Evolutionary conservation across 169 alveolate species (phyloP), one percentile per base, ranked within the genome.

Genomic region (Cryptosporidium bovis): DNA sequence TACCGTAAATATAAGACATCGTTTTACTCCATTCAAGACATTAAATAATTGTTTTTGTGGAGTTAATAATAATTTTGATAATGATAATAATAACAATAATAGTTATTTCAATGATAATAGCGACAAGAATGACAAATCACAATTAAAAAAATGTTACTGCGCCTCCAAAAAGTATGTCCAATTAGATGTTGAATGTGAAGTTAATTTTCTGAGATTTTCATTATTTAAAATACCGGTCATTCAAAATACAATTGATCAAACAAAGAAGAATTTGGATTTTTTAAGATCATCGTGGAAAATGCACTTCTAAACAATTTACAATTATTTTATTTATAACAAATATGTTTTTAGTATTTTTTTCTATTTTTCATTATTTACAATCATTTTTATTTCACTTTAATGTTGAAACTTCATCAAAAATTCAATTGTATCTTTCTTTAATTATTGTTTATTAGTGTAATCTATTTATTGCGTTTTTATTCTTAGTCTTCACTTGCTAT

Each of bases 121-220:
- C 48, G 1, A 40, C 0, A 0, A 40, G 1, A 6, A 40, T 8
- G 10, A 8, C 10, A 8, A 40, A 40, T 8, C 48, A 6, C 48
- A 40, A 40, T 40, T 40, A 40, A 44, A 18, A 29, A 15, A 65
- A 65, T 16, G 46, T n/a, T 15, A 29, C 5, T 34, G 51, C 15
- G 12, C 24, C 16, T 15, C 44, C 24, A 77, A 60, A 29, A 77
- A 60, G 40, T 77, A 34, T 62, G 64, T 62, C 13, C 87, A 77
- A 62, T 71, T 77, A 12, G 87, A 77, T 46, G 33, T 77, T 62
- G 87, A 77, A 33, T 77, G 87, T 44, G 87, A 77, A 20, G 71
- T 77, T 34, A 77, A 56, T 46, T 77, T 77, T 29, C 24, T 40
- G 18, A 77, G 87, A 62, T 77, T 77, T 50, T 77, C 87, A 13